Evolutionary conservation across 495 filamentous ascomycete genomes (phyloP).

Genomic region (Neohortaea acidophila): DNA sequence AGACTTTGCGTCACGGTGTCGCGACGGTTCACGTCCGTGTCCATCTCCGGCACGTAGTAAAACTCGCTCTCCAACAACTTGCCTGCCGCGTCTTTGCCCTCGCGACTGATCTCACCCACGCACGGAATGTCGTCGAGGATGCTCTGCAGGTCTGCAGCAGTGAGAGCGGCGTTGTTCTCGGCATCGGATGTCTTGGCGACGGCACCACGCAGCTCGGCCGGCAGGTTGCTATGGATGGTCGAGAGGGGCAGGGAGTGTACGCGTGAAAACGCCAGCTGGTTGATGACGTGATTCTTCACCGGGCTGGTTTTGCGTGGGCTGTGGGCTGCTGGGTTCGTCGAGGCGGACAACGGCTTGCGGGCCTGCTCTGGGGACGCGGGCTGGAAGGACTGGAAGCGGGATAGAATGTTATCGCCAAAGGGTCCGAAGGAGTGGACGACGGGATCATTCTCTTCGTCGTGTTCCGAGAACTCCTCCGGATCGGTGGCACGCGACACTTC

Average conservation of each 20-base stretch:
- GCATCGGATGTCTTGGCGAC: conserved; percentile 30
- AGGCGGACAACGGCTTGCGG: conserved; percentile 10
- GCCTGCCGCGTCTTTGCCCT: conserved; percentile 92
- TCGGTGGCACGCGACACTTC: conserved; percentile 19
- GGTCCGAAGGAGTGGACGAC: conserved; percentile 81
- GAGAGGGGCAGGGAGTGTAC: conserved; percentile 85
- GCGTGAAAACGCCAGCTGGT: conserved; percentile 92
- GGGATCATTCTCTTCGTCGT: conserved; percentile 85
- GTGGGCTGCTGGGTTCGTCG: conserved; percentile 12
- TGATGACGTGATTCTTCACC: conserved; percentile 60
- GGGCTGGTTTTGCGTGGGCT: conserved; percentile 20
- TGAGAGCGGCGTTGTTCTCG: conserved; percentile 33
- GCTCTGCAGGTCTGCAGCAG: conserved; percentile 39
- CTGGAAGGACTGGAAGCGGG: conserved; percentile 60
- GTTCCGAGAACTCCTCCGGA: conserved; percentile 47
- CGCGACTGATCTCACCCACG: conserved; percentile 72
- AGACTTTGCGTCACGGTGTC: conserved; percentile 73
- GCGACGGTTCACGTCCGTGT: conserved; percentile 61
- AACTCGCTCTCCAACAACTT: conserved; percentile 90
- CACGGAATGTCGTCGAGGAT: conserved; percentile 59
- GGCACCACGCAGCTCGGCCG: conserved; percentile 40
- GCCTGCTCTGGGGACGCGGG: conserved; percentile 27
- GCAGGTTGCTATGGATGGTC: conserved; percentile 70
- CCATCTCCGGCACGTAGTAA: conserved; percentile 89
- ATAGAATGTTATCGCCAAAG: conserved; percentile 65